Evolutionary conservation across 306 rosid species (phyloP), one percentile per base, ranked within the genome.

Genomic region (Sindora glabra): DNA sequence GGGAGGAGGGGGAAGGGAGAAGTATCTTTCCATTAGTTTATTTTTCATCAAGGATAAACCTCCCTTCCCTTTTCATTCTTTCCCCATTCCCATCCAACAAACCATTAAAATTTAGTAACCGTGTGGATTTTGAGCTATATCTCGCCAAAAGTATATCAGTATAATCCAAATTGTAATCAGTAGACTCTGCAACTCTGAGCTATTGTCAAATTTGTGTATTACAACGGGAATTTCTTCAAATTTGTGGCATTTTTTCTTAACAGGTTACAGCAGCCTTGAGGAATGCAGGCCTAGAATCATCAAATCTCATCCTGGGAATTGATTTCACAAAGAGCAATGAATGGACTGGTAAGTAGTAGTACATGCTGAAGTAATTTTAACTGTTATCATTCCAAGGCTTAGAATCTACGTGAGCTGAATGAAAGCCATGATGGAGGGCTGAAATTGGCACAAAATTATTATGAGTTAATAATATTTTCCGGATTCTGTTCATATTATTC

Each of bases 321-420:
- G 96, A 91, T 74, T 91, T 91, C 67, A 91, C 96, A 3, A 91
- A 88, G 70, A 88, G 98, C 80, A 91, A 91, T 70, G 98, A 91
- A 59, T 88, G 96, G 96, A 81, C 95, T 69, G 98, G 96, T 87
- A 45, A 27, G 76, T 82, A 6, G 17, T 26, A 38, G 22, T 67
- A 29, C 26, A 66, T 52, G 47, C n/a, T n/a, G n/a, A 54, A 59
- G 39, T 26, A 59, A 19, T 23, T 41, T 39, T 41, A 56, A 6
- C 42, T 25, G 3, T 37, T n/a, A 16, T 24, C 13, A 26, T 56
- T 36, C 21, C 27, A 36, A 10, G 22, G 16, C 29, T 47, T 36
- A 32, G 17, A 13, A 33, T 8, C 21, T 17, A 13, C 16, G 10
- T 59, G 29, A 21, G 27, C 38, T 70, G 33, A 30, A 41, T n/a